Evolutionary conservation across 805 yeast genomes (phyloP), one percentile per base, ranked within the genome.

Genomic region (Lipomyces yamadae): DNA sequence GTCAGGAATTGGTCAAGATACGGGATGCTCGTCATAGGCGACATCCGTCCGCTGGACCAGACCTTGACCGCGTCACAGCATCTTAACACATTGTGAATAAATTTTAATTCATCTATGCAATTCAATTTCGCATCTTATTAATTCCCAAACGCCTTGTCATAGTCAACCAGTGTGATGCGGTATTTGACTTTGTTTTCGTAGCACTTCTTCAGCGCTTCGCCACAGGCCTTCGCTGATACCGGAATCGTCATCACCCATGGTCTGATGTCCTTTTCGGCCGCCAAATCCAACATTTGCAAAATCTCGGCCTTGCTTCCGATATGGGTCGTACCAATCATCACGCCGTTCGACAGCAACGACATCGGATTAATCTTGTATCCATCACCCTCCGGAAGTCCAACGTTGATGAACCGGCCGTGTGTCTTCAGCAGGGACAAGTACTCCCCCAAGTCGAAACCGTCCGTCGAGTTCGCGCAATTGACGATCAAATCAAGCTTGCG

Each of bases 301-400:
- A 88, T 88, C 78, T 89, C 93, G 61, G 76, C 77, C 75, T 85
- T 85, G 59, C 88, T 82, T 88, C 94, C 75, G 84, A 79, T 78
- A 68, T 80, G 80, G n/a, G 92, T 86, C 13, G 88, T 81, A 59
- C 88, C 88, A 70, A 88, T 80, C 57, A 81, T 78, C 58, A 83
- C 78, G 62, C 86, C 69, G 59, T 65, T 58, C n/a, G 34, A 48
- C 58, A 71, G 50, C 39, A 71, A 61, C 24, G 61, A 37, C 32
- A 67, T 32, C 11, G 72, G 62, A 33, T 52, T 63, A 66, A 71
- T 34, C 29, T 11, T 35, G 55, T 56, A 62, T 15, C 63, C 62
- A 3, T 63, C 61, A 10, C 71, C 73, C 45, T 65, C 73, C 33
- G 93, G 91, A 72, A 88, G 80, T 63, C 93, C 93, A 62, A 87